These are phyloP conservation scores for Chlamydomonas sp. DNA, from an alignment of 139 green algal species.

Conservation along the genomic window DNA sequence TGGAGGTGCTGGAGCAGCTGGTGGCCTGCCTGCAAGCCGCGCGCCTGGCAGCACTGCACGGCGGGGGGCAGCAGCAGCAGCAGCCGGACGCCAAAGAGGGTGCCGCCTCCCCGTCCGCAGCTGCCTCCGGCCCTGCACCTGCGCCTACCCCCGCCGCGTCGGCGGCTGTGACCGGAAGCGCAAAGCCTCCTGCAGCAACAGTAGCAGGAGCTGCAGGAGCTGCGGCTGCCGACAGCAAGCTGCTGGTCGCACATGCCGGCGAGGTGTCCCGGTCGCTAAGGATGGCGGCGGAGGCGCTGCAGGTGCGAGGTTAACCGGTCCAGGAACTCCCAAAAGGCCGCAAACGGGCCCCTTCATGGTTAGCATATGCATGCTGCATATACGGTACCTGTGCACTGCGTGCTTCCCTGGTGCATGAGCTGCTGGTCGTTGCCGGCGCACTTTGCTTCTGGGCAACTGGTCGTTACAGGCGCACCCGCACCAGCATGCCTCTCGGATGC, in stretches of 20 bases:
- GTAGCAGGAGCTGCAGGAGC: background rate
- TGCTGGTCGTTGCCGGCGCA: no score
- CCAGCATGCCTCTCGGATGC: no score
- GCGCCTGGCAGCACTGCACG: background rate
- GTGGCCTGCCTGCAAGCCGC: conserved; percentile 20
- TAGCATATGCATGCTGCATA: no score
- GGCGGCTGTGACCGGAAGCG: no score
- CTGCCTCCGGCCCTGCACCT: background rate
- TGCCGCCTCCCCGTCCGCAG: background rate
- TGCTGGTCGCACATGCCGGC: background rate
- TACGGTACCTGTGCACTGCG: no score
- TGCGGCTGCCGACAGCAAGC: background rate
- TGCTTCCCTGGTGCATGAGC: no score
- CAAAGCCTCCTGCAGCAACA: no score
- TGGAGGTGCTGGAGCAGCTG: conserved; percentile 31
- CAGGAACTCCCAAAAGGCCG: no score
- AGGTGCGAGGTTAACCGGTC: background rate
- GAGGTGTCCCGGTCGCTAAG: conserved; percentile 16
- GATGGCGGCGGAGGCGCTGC: conserved; percentile 7
- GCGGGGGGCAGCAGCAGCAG: background rate
- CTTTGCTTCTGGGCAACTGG: no score
- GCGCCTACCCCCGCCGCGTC: background rate
- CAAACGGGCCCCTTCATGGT: no score
- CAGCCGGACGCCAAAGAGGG: background rate
- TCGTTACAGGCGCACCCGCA: no score